These are phyloP conservation scores for Penicillium steckii DNA, from an alignment of 495 filamentous ascomycete genomes.

Conservation along the genomic window DNA sequence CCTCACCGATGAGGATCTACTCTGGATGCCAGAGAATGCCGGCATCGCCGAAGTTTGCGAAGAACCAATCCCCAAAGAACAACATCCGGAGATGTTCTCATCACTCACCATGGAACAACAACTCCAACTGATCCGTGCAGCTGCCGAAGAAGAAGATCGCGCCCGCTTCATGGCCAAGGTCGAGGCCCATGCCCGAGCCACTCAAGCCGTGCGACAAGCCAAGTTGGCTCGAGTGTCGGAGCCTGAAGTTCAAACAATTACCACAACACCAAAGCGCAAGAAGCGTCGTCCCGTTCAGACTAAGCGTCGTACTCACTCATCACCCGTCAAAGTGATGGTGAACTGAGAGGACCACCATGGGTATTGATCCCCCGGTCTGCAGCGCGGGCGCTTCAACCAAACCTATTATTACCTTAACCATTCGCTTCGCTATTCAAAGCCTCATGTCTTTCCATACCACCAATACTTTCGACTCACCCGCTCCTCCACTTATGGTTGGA, in stretches of 20 bases:
- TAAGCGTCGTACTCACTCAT: constrained; percentile 39
- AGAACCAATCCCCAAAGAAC: constrained; percentile 26
- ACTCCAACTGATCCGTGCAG: constrained; percentile 37
- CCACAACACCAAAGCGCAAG: constrained; percentile 32
- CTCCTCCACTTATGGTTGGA: not conserved
- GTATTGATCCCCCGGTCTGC: not conserved
- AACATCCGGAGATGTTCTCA: constrained; percentile 16
- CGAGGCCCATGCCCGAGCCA: constrained; percentile 45
- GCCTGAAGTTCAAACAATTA: constrained; percentile 18
- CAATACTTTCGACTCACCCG: not conserved
- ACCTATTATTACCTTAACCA: constrained; percentile 9
- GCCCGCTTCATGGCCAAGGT: constrained; percentile 46
- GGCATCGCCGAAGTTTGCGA: constrained; percentile 28
- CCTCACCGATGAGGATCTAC: constrained; percentile 54
- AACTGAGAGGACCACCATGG: not conserved
- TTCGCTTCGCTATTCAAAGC: constrained; percentile 8
- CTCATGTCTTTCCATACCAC: constrained; percentile 4
- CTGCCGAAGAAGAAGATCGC: constrained; percentile 42
- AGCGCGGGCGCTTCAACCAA: constrained; percentile 24
- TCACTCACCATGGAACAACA: constrained; percentile 44
- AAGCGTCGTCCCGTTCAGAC: constrained; percentile 36
- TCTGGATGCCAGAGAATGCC: constrained; percentile 36
- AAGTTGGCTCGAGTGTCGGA: constrained; percentile 33
- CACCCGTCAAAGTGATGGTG: constrained; percentile 20
- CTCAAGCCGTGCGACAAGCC: constrained; percentile 39